phyloP scores from a whole-genome alignment of 352 stramenopile species.

The Phytophthora agathidicida region DNA sequence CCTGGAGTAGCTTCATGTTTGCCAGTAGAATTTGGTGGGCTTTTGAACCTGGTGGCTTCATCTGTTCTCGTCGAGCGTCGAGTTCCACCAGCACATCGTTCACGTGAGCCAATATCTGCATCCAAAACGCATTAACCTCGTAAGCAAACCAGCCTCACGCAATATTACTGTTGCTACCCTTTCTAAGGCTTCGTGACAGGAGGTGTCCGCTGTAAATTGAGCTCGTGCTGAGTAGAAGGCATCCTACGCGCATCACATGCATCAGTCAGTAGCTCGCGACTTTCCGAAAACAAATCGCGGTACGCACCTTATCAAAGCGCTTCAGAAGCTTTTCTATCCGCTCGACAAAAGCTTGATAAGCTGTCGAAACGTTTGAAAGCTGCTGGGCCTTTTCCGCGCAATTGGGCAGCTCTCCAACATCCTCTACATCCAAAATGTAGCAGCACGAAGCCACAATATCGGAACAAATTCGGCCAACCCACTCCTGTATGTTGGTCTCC shows the following conservation, averaged over 20 bases:
- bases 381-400: constrained; percentile 36
- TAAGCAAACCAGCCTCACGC: neutral
- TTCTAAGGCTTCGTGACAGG: constrained; percentile 28
- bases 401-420: constrained; percentile 26
- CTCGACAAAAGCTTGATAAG: constrained; percentile 44
- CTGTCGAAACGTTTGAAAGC: constrained; percentile 35
- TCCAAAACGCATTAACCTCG: neutral
- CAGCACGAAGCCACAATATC: constrained; percentile 44
- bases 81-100: constrained; percentile 53
- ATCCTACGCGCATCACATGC: constrained; percentile 9
- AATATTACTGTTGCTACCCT: constrained; percentile 12
- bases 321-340: constrained; percentile 35
- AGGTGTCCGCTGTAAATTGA: constrained; percentile 6
- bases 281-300: neutral
- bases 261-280: neutral
- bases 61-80: constrained; percentile 49
- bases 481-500: constrained; percentile 14
- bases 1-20: constrained; percentile 50
- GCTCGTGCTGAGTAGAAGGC: constrained; percentile 18
- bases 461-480: constrained; percentile 33
- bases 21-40: constrained; percentile 39
- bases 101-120: constrained; percentile 43
- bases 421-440: constrained; percentile 29
- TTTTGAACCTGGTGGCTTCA: constrained; percentile 52
- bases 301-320: constrained; percentile 28